Evolutionary conservation across 257 asterid genomes (phyloP), one percentile per base, ranked within the genome.

Genomic region (Solanum raphanifolium): DNA sequence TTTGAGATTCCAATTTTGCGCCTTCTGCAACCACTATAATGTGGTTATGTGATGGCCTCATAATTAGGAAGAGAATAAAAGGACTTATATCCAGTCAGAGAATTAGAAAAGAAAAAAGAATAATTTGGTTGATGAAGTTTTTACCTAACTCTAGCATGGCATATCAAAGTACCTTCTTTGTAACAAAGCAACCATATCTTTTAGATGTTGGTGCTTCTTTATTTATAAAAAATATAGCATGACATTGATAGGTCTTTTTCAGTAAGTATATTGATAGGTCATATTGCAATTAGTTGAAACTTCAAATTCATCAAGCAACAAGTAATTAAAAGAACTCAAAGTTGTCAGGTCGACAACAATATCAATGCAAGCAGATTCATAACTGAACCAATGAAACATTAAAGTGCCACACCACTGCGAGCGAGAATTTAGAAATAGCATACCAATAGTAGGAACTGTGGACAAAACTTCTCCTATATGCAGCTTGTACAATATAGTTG

Each of bases 361-460:
- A 20, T 81, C 9, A 32, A 48, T 18, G 85, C 41, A 29, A 81
- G 41, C 5, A 46, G 41, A 81, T 81, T 31, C 43, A 27, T 8
- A 2, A 81, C 38, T 48, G 85, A 81, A 48, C 85, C 85, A 81
- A 81, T 0, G 0, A 48, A 52, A 81, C 29, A 46, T 29, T 46
- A 11, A 81, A 81, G 21, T 81, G 69, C 29, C 68, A 48, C 31
- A 81, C 68, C 10, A 12, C 69, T 29, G 39, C 2, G 9, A n/a
- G 66, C 16, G 41, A 81, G 41, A 39, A 73, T 48, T 46, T 55
- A 86, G 29, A 39, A 74, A 86, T 85, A 88, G 91, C 94, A 36
- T 91, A 97, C 99, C 99, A 68, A 97, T 97, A 68, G 99, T 97
- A 88, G 99, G 99, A 93, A 97, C 99, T 9, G 99, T 97, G 25